These are phyloP conservation scores for Vigna reflexopilosa DNA, from an alignment of 306 rosid genomes.

Conservation along the genomic window DNA sequence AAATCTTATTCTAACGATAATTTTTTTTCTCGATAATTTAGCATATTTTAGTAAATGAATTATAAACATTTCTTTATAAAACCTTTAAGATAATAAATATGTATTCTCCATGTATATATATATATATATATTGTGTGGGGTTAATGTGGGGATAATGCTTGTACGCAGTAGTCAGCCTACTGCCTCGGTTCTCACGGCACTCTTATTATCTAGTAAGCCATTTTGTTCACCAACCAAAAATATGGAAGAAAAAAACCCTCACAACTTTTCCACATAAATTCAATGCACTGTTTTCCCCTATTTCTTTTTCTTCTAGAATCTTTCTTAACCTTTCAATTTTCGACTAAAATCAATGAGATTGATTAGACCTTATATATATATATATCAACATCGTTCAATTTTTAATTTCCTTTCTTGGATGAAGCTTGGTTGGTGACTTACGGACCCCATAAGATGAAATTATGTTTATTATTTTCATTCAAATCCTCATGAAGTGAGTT, in stretches of 20 bases:
- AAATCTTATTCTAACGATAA: too few relatives aligned
- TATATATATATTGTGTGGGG: too few relatives aligned
- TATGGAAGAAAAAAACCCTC: constrained; percentile 30
- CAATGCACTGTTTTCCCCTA: constrained; percentile 31
- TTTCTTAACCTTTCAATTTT: constrained; percentile 12
- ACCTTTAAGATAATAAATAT: too few relatives aligned
- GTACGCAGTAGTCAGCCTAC: background rate
- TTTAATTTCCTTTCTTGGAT: constrained; percentile 25
- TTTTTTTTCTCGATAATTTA: too few relatives aligned
- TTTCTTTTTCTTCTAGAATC: constrained; percentile 52
- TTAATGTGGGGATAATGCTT: background rate
- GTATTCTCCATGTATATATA: too few relatives aligned
- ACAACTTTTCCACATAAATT: constrained; percentile 45
- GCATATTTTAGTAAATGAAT: too few relatives aligned
- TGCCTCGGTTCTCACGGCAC: constrained; percentile 48
- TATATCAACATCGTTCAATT: constrained; percentile 35
- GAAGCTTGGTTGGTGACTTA: constrained; percentile 40
- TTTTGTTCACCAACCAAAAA: constrained; percentile 79
- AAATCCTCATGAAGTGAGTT: background rate
- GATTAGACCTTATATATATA: constrained; percentile 34
- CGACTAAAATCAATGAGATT: constrained; percentile 16
- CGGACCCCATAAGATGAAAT: constrained; percentile 21
- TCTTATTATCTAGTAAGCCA: constrained; percentile 51
- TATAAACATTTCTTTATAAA: too few relatives aligned
- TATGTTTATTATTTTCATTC: background rate